These are phyloP conservation scores for Scolecobasidium constrictum DNA, from an alignment of 2,329 filamentous ascomycete genomes.

Conservation along the genomic window DNA sequence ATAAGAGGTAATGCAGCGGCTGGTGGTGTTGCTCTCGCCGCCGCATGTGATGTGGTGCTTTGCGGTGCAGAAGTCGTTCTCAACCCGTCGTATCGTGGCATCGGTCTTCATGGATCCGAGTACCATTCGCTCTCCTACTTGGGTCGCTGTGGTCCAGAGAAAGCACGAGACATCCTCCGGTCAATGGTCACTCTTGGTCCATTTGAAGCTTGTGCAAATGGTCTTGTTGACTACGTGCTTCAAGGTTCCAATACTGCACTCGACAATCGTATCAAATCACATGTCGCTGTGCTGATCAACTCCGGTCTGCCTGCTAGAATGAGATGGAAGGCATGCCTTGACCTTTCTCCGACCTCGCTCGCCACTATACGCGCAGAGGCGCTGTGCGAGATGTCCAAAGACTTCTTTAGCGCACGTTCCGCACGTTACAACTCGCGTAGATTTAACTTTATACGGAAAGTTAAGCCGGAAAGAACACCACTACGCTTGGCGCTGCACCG, in stretches of 20 bases:
- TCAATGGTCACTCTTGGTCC: conserved; percentile 29
- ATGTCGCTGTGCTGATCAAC: conserved; percentile 21
- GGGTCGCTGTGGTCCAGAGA: conserved; percentile 25
- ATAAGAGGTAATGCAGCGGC: conserved; percentile 32
- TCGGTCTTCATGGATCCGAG: conserved; percentile 26
- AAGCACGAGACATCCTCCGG: conserved; percentile 21
- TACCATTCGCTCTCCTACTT: conserved; percentile 30
- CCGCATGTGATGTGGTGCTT: conserved; percentile 25
- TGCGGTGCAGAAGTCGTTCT: conserved; percentile 28
- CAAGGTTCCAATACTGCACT: conserved; percentile 21
- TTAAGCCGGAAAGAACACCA: conserved; percentile 25
- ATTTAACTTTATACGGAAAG: conserved; percentile 30
- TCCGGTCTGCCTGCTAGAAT: background rate
- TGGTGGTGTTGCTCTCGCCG: conserved; percentile 31
- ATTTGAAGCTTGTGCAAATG: conserved; percentile 25
- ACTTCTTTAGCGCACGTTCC: conserved; percentile 30
- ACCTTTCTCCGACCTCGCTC: conserved; percentile 22
- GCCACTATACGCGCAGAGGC: conserved; percentile 24
- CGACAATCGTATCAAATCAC: conserved; percentile 24
- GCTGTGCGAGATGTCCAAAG: conserved; percentile 30
- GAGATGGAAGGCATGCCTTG: conserved; percentile 25
- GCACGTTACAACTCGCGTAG: conserved; percentile 28
- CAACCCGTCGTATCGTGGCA: conserved; percentile 30
- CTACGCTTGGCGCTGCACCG: conserved; percentile 30
- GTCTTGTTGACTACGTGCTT: conserved; percentile 29